These are phyloP conservation scores for Gymnopilus junonius DNA, from an alignment of 768 basidiomycete genomes.

Conservation along the genomic window DNA sequence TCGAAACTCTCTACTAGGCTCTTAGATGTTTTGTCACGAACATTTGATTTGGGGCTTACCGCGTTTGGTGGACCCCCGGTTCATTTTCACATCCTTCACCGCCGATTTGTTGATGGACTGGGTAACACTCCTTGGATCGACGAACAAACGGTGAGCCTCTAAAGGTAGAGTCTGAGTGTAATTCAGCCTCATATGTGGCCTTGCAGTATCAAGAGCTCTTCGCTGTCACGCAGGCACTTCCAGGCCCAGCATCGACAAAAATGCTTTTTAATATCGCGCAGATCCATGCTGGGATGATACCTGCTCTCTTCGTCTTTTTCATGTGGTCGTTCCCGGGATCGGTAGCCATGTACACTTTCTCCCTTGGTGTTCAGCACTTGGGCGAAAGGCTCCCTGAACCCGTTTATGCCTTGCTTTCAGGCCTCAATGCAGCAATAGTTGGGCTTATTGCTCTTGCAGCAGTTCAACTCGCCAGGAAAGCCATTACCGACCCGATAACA, in stretches of 20 bases:
- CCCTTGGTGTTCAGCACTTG: constrained; percentile 47
- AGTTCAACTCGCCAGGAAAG: constrained; percentile 46
- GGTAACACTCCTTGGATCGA: constrained; percentile 43
- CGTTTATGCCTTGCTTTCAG: constrained; percentile 54
- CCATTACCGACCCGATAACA: constrained; percentile 49
- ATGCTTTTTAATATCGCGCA: constrained; percentile 51
- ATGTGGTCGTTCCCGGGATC: constrained; percentile 54
- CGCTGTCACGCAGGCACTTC: constrained; percentile 49
- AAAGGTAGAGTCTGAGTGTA: too few relatives aligned
- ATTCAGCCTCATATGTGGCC: constrained; percentile 8
- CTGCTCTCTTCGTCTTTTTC: constrained; percentile 46
- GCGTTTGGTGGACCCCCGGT: constrained; percentile 55
- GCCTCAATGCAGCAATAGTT: constrained; percentile 58
- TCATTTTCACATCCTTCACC: constrained; percentile 51
- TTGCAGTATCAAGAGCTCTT: constrained; percentile 49
- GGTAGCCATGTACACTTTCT: constrained; percentile 49
- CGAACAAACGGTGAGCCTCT: constrained; percentile 41
- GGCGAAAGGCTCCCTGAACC: constrained; percentile 44
- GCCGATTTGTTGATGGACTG: constrained; percentile 40
- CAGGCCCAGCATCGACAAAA: constrained; percentile 53
- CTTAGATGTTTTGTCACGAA: constrained; percentile 36
- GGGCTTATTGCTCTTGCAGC: constrained; percentile 58
- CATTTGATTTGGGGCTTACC: constrained; percentile 45
- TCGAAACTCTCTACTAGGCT: constrained; percentile 27
- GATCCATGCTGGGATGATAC: constrained; percentile 44